Conservation (phyloP, 2,329 filamentous ascomycete genomes). For the Pyricularia pennisetigena region DNA sequence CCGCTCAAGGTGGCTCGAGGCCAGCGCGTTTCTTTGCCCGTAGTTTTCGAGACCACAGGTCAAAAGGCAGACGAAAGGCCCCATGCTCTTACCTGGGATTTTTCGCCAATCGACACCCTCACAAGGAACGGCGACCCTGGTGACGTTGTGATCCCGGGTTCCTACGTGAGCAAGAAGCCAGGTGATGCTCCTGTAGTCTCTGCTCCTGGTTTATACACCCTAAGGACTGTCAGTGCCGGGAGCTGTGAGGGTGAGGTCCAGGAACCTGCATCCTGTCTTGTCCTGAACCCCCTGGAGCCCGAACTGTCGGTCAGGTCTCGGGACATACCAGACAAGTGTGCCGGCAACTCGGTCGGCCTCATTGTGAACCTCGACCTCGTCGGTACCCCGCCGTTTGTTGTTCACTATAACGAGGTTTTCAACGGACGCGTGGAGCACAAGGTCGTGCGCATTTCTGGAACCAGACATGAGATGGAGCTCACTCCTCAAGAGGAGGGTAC, state of each 20-base stretch:
- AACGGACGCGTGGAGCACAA: slow-evolving; percentile 46
- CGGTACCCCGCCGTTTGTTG: slow-evolving; percentile 83
- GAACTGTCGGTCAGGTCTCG: slow-evolving; percentile 64
- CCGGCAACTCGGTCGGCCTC: slow-evolving; percentile 84
- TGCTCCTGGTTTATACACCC: slow-evolving; percentile 75
- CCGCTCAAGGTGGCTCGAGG: slow-evolving; percentile 80
- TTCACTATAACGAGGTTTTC: slow-evolving; percentile 66
- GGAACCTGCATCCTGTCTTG: slow-evolving; percentile 86
- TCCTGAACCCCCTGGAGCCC: slow-evolving; percentile 86
- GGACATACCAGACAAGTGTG: slow-evolving; percentile 89
- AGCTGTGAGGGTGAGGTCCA: slow-evolving; percentile 81
- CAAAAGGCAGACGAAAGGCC: slow-evolving; percentile 48
- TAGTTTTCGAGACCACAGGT: slow-evolving; percentile 57
- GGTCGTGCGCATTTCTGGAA: slow-evolving; percentile 50
- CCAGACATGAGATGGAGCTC: slow-evolving; percentile 77
- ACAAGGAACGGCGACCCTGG: slow-evolving; percentile 62
- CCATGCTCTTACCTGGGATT: slow-evolving; percentile 71
- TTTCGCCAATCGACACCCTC: slow-evolving; percentile 64
- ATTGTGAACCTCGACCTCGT: slow-evolving; percentile 82
- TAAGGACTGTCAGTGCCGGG: slow-evolving; percentile 69
- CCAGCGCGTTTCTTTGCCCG: slow-evolving; percentile 54
- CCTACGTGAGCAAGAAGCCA: slow-evolving; percentile 50
- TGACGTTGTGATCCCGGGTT: slow-evolving; percentile 44
- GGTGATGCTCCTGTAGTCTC: slow-evolving; percentile 59
- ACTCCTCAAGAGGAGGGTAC: slow-evolving; percentile 72